A percentile compares a stretch with the other conserved stretches of the same genome.
These are phyloP conservation scores for Penicillium freii DNA, from an alignment of 2,329 filamentous ascomycete genomes.

Conservation along the genomic window DNA sequence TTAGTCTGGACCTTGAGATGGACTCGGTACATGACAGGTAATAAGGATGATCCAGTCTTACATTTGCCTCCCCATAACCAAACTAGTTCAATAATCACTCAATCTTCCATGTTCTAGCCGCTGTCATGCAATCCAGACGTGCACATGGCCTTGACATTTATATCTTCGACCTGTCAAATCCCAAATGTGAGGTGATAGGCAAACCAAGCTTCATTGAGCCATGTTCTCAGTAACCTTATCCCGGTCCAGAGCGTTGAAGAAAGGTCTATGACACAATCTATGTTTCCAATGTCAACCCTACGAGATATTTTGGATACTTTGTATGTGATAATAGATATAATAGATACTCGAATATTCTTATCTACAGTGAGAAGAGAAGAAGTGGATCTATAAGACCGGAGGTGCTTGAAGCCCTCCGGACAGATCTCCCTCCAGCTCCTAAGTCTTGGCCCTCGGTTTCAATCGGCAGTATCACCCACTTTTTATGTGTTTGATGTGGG, in stretches of 20 bases:
- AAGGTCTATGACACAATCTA: not conserved
- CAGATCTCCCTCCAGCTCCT: not conserved
- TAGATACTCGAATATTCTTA: not conserved
- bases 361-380: not conserved
- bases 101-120: not conserved
- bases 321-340: not conserved
- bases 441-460: slow-evolving; percentile 1
- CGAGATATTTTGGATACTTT: not conserved
- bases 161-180: not conserved
- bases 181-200: not conserved
- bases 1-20: not conserved
- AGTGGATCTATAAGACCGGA: slow-evolving; percentile 4
- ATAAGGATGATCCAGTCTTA: not conserved
- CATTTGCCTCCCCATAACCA: not conserved
- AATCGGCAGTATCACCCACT: not conserved
- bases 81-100: not conserved
- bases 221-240: slow-evolving; percentile 3
- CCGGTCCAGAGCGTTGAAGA: not conserved
- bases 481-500: not conserved
- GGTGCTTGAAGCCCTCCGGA: not conserved
- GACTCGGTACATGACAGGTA: not conserved
- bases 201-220: slow-evolving; percentile 7
- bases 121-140: not conserved
- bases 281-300: not conserved
- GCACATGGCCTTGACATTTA: not conserved